Evolutionary conservation across 129 eudicot species (phyloP).

Genomic region (Silybum marianum): DNA sequence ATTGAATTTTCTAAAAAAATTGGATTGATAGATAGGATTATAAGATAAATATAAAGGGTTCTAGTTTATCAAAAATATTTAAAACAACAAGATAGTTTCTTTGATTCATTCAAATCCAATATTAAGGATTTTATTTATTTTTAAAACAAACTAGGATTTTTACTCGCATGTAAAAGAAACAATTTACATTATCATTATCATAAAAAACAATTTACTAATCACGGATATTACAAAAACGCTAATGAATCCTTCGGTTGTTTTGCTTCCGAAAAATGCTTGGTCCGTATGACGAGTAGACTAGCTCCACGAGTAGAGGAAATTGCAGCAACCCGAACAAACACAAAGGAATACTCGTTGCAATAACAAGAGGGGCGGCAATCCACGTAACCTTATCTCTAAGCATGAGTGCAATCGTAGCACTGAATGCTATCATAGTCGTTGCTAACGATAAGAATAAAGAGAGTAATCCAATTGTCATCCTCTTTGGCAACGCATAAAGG

Average conservation of each 20-base stretch:
- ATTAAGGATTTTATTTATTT: too few relatives aligned
- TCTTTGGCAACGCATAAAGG: slow-evolving; percentile 21
- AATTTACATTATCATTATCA: too few relatives aligned
- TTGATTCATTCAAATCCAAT: too few relatives aligned
- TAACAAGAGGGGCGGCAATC: background rate
- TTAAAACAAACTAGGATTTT: too few relatives aligned
- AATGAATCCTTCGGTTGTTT: background rate
- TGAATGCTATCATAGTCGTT: background rate
- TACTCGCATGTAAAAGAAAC: too few relatives aligned
- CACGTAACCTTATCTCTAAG: background rate
- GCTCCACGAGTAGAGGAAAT: background rate
- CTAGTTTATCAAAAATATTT: too few relatives aligned
- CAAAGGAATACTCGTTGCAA: background rate
- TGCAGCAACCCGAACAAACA: background rate
- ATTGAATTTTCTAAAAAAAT: too few relatives aligned
- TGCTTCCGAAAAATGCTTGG: background rate
- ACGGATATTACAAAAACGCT: too few relatives aligned
- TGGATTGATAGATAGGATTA: too few relatives aligned
- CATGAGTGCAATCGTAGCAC: background rate
- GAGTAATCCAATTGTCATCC: slow-evolving; percentile 26
- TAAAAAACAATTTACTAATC: too few relatives aligned
- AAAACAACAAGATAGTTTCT: too few relatives aligned
- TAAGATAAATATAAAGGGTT: too few relatives aligned
- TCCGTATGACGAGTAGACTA: background rate
- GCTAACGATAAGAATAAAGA: slow-evolving; percentile 13